These are phyloP conservation scores for Mycena vulgaris DNA, from an alignment of 768 basidiomycete genomes.

Conservation along the genomic window DNA sequence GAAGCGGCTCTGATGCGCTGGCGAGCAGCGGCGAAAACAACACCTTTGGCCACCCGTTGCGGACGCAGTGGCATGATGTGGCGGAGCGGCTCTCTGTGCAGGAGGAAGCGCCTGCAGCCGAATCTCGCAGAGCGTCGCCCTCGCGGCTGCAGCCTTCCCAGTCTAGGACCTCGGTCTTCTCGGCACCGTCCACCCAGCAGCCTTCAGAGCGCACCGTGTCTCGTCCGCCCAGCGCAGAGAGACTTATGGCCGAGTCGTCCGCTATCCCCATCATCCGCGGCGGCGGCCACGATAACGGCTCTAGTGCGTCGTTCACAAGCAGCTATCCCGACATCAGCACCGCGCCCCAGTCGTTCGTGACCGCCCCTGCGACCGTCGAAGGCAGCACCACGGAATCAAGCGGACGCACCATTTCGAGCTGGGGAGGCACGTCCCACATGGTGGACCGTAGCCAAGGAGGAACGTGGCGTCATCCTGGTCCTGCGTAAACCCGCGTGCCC, in stretches of 20 bases:
- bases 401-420: conserved; percentile 62
- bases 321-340: conserved; percentile 78
- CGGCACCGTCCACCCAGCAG: conserved; percentile 32
- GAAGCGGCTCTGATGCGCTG: conserved; percentile 65
- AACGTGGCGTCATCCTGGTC: conserved; percentile 37
- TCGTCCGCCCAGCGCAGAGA: conserved; percentile 34
- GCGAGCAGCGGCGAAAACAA: conserved; percentile 75
- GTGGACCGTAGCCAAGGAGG: conserved; percentile 50
- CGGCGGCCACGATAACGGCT: conserved; percentile 22
- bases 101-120: conserved; percentile 23
- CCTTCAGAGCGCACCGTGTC: conserved; percentile 40
- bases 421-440: conserved; percentile 63
- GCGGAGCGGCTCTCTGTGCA: conserved; percentile 41
- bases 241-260: conserved; percentile 29
- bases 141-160: conserved; percentile 23
- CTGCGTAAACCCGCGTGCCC: conserved; percentile 25
- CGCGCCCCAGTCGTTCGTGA: conserved; percentile 78
- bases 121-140: conserved; percentile 9
- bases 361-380: conserved; percentile 72
- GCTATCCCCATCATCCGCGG: conserved; percentile 46
- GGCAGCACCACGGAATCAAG: conserved; percentile 69
- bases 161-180: conserved; percentile 31
- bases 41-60: conserved; percentile 79
- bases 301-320: conserved; percentile 44
- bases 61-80: conserved; percentile 53